Percentiles rank a stretch among this genome's conserved stretches.
Conservation (phyloP, 257 asterid species). For the Solanum stenotomum region DNA sequence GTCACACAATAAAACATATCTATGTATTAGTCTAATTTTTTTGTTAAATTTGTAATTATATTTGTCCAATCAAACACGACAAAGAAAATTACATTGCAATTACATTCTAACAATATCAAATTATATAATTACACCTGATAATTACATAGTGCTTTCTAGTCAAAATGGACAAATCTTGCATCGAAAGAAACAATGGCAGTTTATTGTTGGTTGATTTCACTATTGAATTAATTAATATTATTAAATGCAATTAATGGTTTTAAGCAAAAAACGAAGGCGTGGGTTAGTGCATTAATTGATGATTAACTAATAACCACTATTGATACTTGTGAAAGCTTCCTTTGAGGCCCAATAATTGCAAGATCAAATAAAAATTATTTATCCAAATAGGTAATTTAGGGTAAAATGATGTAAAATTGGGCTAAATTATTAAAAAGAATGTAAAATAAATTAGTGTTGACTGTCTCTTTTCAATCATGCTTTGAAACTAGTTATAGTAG, state of each 20-base stretch:
- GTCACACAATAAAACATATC: background rate
- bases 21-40: too few species aligned
- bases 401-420: background rate
- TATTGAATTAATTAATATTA: background rate
- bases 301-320: background rate
- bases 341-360: background rate
- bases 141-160: background rate
- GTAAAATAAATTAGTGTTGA: background rate
- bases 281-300: background rate
- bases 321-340: background rate
- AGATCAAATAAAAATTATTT: background rate
- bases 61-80: background rate
- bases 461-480: background rate
- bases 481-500: background rate
- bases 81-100: background rate
- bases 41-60: too few species aligned
- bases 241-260: background rate
- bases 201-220: background rate
- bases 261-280: background rate
- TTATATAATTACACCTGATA: background rate
- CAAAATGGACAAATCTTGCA: background rate
- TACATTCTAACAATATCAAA: too few species aligned
- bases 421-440: background rate
- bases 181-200: background rate
- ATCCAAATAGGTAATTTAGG: background rate